Base-by-base conservation (phyloP, 345 rosid genomes). In the Lepidium didymum region DNA sequence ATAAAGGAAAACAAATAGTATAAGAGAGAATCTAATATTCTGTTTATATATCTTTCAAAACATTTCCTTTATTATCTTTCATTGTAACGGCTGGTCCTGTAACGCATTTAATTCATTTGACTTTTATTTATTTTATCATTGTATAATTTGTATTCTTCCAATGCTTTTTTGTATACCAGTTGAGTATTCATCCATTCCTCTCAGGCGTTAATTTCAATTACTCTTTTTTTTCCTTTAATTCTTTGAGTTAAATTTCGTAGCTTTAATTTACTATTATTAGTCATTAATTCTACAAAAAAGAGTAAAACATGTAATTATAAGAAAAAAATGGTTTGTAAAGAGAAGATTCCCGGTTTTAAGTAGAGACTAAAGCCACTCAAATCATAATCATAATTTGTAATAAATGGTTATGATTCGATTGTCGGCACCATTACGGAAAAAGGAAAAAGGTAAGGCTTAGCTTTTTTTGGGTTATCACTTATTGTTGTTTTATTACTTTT, bases 331-430 rank as follows among this genome's bases (percentile, higher is more conserved):
- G 64, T 44, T 31, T 16, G 18, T 62, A 45, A 44, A 14, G 23
- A 63, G 10, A 42, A 65, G 61, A 34, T 41, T 66, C 56, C 47
- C 31, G 58, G 46, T 46, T n/a, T 59, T 72, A 55, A 71, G 77
- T 57, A 66, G 77, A 73, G 67, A 66, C 51, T 53, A 46, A 57
- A 58, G 62, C 56, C 72, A 73, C 72, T 66, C 72, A 73, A 35
- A 6, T 66, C 56, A 65, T 21, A 33, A 34, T 52, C 72, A 66
- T 52, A 45, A 59, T 66, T 73, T 73, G 45, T 66, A 51, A 67
- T 52, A 43, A 59, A 67, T 58, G 67, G 77, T 66, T 16, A 66
- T 66, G 67, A 73, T 66, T 73, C 56, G 55, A 33, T 73, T 73
- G 77, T 73, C 72, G 77, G 77, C 72, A 66, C 44, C 72, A 50